Base-by-base conservation (phyloP, 1,284 basidiomycete genomes). In the Schizopora paradoxa region DNA sequence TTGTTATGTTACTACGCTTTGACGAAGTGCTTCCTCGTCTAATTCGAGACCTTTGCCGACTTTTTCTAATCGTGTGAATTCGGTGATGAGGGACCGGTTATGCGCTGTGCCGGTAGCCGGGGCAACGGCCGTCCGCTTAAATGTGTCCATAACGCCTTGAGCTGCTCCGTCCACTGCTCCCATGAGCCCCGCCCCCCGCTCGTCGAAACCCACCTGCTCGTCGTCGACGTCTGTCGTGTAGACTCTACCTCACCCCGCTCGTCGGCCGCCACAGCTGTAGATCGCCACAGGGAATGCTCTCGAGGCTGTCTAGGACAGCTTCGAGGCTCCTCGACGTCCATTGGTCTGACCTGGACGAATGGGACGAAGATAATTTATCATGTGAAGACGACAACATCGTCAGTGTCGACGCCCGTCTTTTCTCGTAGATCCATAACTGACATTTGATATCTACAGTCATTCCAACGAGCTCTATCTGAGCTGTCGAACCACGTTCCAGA, bases 1-100 rank as follows among this genome's bases (percentile, higher is more conserved):
- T 25, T 49, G 48, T 45, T 49, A 33, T 48, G 41, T 28, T 43
- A 35, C 41, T 43, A 31, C 39, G 25, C 36, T 38, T 45, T n/a
- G n/a, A n/a, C n/a, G n/a, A n/a, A 38, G 31, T 38, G 13, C 21
- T 45, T 35, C 33, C 22, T 35, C 22, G 14, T 45, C 38, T 37
- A 37, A 18, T 41, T 16, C 14, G 22, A 35, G 18, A 10, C 22
- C 22, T 19, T 16, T 35, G 19, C 13, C 22, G 14, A 33, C 28
- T 33, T 33, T 11, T 10, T 18, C 4, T 33, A 43, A 10, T 29
- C 41, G 29, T 43, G 39, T 13, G 26, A 28, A 23, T n/a, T n/a
- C n/a, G n/a, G n/a, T n/a, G n/a, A n/a, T n/a, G n/a, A n/a, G n/a
- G n/a, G n/a, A n/a, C n/a, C n/a, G n/a, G n/a, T n/a, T n/a, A n/a